Evolutionary conservation across 1,284 basidiomycete genomes (phyloP), one percentile per base, ranked within the genome.

Genomic region (Clitocybe nebularis): DNA sequence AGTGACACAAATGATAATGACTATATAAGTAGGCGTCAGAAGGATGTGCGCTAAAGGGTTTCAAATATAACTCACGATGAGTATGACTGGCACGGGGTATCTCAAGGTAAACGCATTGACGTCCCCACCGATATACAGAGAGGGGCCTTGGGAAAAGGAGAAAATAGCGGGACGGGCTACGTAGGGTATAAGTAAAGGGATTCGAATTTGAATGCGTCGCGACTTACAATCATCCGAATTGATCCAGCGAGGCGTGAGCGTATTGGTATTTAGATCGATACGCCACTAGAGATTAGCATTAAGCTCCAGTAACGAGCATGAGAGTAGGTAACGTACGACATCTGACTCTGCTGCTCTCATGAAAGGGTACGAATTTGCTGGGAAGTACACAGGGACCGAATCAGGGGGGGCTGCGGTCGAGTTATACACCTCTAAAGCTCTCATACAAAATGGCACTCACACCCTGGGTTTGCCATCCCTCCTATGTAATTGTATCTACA

Each of bases 201-300:
- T 17, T 9, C 13, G 7, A 21, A 16, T n/a, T n/a, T n/a, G n/a
- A 20, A 13, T 13, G 11, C 16, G 7, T 32, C 7, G 37, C 17
- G n/a, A 25, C 51, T 24, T 33, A 52, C 51, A 45, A 19, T 33
- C 32, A 22, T 50, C 49, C 0, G 46, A 25, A 26, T 52, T 52
- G 17, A 29, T 46, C 51, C 51, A 52, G 13, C 43, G 46, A 2
- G 43, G 16, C 20, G 14, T 25, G 6, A 52, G 10, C 3, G 5
- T 14, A 2, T 41, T 44, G 3, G 44, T 40, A 1, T 13, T 21
- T 3, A 41, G 4, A 36, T 52, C 28, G 9, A 46, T 26, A 24
- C 5, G 26, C 51, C 51, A 52, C 51, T 52, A 8, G 17, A n/a
- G 32, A n/a, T 6, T 3, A 13, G 4, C 5, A 21, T n/a, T 22